These are phyloP conservation scores for Coffea canephora DNA, from an alignment of 257 asterid species.

Conservation along the genomic window DNA sequence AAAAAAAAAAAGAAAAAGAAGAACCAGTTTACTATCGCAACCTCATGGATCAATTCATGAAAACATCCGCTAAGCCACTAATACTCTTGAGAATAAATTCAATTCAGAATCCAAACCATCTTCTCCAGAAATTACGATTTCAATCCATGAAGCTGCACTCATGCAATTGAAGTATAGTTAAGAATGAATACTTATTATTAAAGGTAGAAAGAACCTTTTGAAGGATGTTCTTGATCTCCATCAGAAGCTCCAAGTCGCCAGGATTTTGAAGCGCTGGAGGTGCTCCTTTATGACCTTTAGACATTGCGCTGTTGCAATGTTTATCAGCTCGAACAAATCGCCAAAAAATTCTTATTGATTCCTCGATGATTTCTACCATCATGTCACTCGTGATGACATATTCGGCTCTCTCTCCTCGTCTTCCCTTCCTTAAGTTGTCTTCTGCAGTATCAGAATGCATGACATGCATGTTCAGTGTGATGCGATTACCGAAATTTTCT, in stretches of 20 bases:
- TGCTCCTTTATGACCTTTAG: slow-evolving; percentile 37
- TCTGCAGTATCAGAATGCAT: slow-evolving; percentile 38
- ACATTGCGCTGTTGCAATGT: slow-evolving; percentile 40
- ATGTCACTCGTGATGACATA: slow-evolving; percentile 59
- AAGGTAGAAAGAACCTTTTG: slow-evolving; percentile 49
- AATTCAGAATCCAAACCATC: not conserved
- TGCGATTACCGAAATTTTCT: not conserved
- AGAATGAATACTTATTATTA: not conserved
- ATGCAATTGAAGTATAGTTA: not conserved
- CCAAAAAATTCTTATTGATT: slow-evolving; percentile 89
- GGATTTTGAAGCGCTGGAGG: slow-evolving; percentile 42
- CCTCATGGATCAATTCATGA: not conserved
- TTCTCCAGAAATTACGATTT: not conserved
- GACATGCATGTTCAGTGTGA: not conserved
- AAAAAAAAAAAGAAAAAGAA: not conserved
- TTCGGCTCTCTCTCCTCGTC: slow-evolving; percentile 37
- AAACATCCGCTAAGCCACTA: not conserved
- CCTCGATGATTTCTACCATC: slow-evolving; percentile 86
- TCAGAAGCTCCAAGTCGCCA: slow-evolving; percentile 49
- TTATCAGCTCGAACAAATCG: slow-evolving; percentile 72
- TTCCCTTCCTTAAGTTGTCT: slow-evolving; percentile 54
- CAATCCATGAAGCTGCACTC: not conserved
- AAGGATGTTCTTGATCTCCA: slow-evolving; percentile 52
- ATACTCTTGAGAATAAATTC: too few relatives aligned
- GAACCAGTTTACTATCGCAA: not conserved